phyloP scores from a whole-genome alignment of 306 rosid species.

The Ormosia semicastrata region DNA sequence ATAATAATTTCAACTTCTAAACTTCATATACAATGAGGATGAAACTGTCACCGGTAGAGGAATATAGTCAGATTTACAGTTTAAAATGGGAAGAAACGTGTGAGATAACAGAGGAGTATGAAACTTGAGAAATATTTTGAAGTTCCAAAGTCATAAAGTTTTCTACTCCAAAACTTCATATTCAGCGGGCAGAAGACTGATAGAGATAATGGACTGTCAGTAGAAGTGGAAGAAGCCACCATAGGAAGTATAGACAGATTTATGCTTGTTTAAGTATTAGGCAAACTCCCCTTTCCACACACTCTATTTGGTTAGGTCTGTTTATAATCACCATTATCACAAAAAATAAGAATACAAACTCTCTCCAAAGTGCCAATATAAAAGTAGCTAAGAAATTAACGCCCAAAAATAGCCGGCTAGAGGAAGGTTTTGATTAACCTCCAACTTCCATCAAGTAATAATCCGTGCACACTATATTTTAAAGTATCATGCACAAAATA shows the following conservation, averaged over 20 bases:
- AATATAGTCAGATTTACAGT: constrained; percentile 22
- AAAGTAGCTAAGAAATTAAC: neutral
- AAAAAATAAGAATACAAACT: constrained; percentile 13
- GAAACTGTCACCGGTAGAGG: constrained; percentile 3
- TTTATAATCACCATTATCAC: neutral
- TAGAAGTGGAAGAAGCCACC: neutral
- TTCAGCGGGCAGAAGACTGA: neutral
- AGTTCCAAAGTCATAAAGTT: neutral
- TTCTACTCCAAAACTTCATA: neutral
- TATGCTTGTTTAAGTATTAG: neutral
- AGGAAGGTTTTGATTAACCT: neutral
- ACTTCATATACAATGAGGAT: neutral
- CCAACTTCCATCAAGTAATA: neutral
- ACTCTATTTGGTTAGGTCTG: neutral
- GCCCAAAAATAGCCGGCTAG: neutral
- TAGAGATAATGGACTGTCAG: neutral
- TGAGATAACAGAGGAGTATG: neutral
- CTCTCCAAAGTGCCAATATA: neutral
- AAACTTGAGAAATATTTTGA: constrained; percentile 8
- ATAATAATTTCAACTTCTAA: neutral
- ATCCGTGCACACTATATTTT: neutral
- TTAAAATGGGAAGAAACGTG: neutral
- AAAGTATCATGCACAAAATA: neutral
- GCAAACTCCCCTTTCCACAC: neutral
- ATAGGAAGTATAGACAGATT: neutral